These are phyloP conservation scores for Nemania abortiva DNA, from an alignment of 2,329 filamentous ascomycete species.

Conservation along the genomic window DNA sequence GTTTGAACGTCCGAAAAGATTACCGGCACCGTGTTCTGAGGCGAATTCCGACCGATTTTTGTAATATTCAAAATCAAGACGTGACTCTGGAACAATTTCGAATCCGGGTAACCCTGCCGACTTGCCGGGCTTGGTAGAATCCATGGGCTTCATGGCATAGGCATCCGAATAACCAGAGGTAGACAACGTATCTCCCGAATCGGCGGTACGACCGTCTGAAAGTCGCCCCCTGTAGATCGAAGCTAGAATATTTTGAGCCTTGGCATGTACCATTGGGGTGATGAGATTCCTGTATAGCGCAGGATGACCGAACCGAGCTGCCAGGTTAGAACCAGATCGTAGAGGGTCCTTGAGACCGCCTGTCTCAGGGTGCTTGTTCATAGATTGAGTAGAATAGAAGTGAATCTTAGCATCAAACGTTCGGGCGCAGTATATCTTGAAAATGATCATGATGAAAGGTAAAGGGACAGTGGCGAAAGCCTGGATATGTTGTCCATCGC, in stretches of 20 bases:
- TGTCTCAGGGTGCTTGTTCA: slow-evolving; percentile 60
- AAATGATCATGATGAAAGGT: slow-evolving; percentile 80
- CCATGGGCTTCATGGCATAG: slow-evolving; percentile 85
- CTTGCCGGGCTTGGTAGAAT: slow-evolving; percentile 63
- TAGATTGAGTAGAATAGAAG: slow-evolving; percentile 79
- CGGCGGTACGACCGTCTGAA: slow-evolving; percentile 71
- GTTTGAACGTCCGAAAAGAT: slow-evolving; percentile 69
- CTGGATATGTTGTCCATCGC: slow-evolving; percentile 69
- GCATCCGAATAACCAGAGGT: slow-evolving; percentile 85
- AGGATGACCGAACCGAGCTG: slow-evolving; percentile 84
- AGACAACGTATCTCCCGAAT: slow-evolving; percentile 66
- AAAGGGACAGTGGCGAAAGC: slow-evolving; percentile 79
- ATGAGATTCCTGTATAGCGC: slow-evolving; percentile 43
- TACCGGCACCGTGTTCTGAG: slow-evolving; percentile 85
- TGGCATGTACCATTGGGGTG: slow-evolving; percentile 62
- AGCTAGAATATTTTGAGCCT: slow-evolving; percentile 87
- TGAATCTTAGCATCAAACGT: slow-evolving; percentile 83
- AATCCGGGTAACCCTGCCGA: slow-evolving; percentile 74
- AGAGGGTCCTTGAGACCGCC: slow-evolving; percentile 64
- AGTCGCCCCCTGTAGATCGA: slow-evolving; percentile 87
- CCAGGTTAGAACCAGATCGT: slow-evolving; percentile 73
- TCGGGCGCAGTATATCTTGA: slow-evolving; percentile 86
- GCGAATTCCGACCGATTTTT: slow-evolving; percentile 91
- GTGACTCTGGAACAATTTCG: slow-evolving; percentile 87
- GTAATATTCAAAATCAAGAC: slow-evolving; percentile 91